phyloP scores from a whole-genome alignment of 495 filamentous ascomycete species.

The Pyronema omphalodes region DNA sequence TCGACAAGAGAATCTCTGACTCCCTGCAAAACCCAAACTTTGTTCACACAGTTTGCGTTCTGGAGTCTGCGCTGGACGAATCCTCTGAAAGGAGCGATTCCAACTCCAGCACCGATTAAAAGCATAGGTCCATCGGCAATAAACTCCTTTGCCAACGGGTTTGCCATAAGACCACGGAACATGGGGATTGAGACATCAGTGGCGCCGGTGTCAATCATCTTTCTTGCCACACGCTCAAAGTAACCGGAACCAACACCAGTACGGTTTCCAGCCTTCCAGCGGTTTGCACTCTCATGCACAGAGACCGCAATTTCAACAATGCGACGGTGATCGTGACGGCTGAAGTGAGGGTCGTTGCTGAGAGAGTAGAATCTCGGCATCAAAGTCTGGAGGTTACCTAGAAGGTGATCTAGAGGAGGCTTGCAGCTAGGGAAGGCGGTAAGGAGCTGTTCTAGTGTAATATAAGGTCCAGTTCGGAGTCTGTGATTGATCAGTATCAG shows the following conservation, averaged over 20 bases:
- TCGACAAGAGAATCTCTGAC: constrained; percentile 80
- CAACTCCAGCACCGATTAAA: constrained; percentile 87
- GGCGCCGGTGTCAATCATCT: constrained; percentile 40
- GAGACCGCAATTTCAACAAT: constrained; percentile 89
- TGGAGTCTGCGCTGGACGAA: constrained; percentile 89
- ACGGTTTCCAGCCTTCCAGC: constrained; percentile 45
- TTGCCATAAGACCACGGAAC: constrained; percentile 98
- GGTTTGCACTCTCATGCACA: constrained; percentile 63
- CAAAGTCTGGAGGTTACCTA: constrained; percentile 62
- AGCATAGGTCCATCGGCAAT: constrained; percentile 89
- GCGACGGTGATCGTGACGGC: constrained; percentile 54
- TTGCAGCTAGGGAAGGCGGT: constrained; percentile 81
- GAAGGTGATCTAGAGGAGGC: constrained; percentile 62
- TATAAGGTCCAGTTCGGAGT: constrained; percentile 70
- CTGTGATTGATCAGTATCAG: constrained; percentile 15
- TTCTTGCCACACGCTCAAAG: constrained; percentile 60
- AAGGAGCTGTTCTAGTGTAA: constrained; percentile 68
- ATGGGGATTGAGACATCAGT: constrained; percentile 61
- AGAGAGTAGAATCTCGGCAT: constrained; percentile 98
- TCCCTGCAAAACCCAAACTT: constrained; percentile 98
- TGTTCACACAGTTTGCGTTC: constrained; percentile 95
- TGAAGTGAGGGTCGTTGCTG: constrained; percentile 83
- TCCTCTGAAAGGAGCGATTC: constrained; percentile 89
- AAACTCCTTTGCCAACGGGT: constrained; percentile 80
- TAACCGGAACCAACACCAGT: constrained; percentile 66